Evolutionary conservation across 2,329 filamentous ascomycete species (phyloP), one percentile per base, ranked within the genome.

Genomic region (Aspergillus pseudotamarii): DNA sequence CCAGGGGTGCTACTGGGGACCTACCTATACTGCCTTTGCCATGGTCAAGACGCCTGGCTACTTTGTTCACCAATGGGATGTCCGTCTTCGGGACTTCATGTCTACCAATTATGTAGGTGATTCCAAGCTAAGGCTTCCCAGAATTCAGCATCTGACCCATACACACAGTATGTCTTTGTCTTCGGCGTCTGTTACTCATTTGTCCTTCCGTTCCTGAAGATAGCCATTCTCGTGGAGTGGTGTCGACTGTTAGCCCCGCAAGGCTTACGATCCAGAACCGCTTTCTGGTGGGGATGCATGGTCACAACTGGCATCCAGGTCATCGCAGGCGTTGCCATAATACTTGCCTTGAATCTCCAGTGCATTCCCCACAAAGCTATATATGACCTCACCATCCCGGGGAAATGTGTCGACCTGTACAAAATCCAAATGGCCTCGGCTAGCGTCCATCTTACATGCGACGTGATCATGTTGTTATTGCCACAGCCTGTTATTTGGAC

Each of bases 151-250:
- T 51, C 23, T 51, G 8, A 28, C 14, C 4, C 14, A 3, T 30
- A 26, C 28, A 26, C 28, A 36, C 14, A 51, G 48, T 51, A 51
- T 32, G 28, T 32, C 53, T 70, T 76, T 38, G 50, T 77, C 48
- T 72, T 70, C 60, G 73, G 76, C 56, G 64, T 68, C 63, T 73
- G 67, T 58, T 81, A 80, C 63, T 74, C 72, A 0, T 71, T 76
- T 34, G 71, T 73, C 16, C 72, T 81, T 3, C 74, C 76, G 1
- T 69, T 79, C 9, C 61, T 81, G 54, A 82, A 82, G 61, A 71
- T 71, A 11, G 75, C 78, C 14, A 81, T 83, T 46, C 70, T 83
- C 11, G 55, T 79, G 9, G 79, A 82, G 59, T 83, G 81, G 80
- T 70, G 68, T 23, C 71, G 74, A 12, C 63, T 80, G 16, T 77